Evolutionary conservation across 192 early-diverging fungal genomes (phyloP).

Genomic region (Rhizophagus clarus): DNA sequence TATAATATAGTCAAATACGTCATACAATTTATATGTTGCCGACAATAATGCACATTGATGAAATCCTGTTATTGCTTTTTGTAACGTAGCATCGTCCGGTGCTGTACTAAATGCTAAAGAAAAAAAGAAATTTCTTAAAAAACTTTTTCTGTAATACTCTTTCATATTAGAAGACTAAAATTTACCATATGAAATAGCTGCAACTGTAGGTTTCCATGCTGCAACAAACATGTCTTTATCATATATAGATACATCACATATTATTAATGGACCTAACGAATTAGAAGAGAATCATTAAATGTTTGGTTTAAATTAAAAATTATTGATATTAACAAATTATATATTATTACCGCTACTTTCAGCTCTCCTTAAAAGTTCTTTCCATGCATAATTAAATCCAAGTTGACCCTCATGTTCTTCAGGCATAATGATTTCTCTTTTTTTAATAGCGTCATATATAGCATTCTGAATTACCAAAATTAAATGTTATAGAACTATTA

Average conservation of each 20-base stretch:
- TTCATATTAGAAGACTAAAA: neutral
- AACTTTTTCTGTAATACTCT: too few relatives aligned
- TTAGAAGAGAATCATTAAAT: neutral
- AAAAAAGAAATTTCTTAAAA: constrained; percentile 28
- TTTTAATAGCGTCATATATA: constrained; percentile 87
- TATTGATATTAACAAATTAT: neutral
- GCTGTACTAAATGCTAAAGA: constrained; percentile 75
- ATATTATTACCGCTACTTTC: constrained; percentile 36
- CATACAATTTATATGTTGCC: constrained; percentile 67
- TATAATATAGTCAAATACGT: constrained; percentile 82
- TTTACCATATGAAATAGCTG: constrained; percentile 78
- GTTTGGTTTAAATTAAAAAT: neutral
- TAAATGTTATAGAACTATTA: neutral
- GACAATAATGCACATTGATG: constrained; percentile 75
- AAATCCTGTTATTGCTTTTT: constrained; percentile 81
- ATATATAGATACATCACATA: constrained; percentile 63
- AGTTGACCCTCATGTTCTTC: constrained; percentile 96
- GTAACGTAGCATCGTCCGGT: constrained; percentile 72
- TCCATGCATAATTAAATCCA: constrained; percentile 95
- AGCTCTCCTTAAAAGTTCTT: constrained; percentile 65
- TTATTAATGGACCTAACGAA: constrained; percentile 51
- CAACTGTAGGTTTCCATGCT: constrained; percentile 76
- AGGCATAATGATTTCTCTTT: constrained; percentile 93
- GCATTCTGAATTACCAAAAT: constrained; percentile 37
- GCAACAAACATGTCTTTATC: constrained; percentile 79